Conservation (phyloP, 495 filamentous ascomycete genomes). For the Aspergillus nanangensis region DNA sequence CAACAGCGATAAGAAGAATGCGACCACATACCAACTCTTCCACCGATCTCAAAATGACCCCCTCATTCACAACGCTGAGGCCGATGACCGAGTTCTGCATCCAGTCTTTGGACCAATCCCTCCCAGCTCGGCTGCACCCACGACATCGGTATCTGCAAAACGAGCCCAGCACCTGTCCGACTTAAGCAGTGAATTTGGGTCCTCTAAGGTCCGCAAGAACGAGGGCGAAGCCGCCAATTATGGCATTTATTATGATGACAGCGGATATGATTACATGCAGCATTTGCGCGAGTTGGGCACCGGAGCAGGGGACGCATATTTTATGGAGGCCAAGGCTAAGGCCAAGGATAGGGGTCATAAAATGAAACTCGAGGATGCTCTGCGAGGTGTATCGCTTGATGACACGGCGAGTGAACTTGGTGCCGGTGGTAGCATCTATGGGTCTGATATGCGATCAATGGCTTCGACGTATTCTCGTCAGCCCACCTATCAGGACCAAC, state of each 20-base stretch:
- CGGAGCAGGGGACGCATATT: constrained; percentile 57
- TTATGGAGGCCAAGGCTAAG: constrained; percentile 69
- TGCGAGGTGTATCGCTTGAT: constrained; percentile 61
- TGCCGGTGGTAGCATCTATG: constrained; percentile 24
- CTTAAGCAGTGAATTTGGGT: constrained; percentile 72
- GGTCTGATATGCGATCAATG: constrained; percentile 36
- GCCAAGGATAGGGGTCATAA: constrained; percentile 62
- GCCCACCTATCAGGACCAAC: constrained; percentile 85
- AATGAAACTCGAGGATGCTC: constrained; percentile 77
- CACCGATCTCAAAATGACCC: constrained; percentile 97
- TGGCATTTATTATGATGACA: constrained; percentile 85
- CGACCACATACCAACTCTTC: constrained; percentile 87
- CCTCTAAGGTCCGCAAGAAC: constrained; percentile 66
- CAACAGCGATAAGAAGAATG: constrained; percentile 85
- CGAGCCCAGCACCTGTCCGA: constrained; percentile 61
- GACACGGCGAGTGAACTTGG: constrained; percentile 47
- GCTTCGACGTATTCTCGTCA: constrained; percentile 65
- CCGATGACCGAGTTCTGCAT: constrained; percentile 77
- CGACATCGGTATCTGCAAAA: constrained; percentile 33
- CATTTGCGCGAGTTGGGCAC: constrained; percentile 85
- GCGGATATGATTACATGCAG: constrained; percentile 98
- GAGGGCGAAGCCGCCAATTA: constrained; percentile 95
- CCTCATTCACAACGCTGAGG: constrained; percentile 79
- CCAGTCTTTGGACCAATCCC: constrained; percentile 34
- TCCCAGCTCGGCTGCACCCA: constrained; percentile 21